Percentiles rank a stretch among this genome's conserved stretches.
Evolutionary conservation across 2,329 filamentous ascomycete species (phyloP).

Genomic region (Colletotrichum destructivum): DNA sequence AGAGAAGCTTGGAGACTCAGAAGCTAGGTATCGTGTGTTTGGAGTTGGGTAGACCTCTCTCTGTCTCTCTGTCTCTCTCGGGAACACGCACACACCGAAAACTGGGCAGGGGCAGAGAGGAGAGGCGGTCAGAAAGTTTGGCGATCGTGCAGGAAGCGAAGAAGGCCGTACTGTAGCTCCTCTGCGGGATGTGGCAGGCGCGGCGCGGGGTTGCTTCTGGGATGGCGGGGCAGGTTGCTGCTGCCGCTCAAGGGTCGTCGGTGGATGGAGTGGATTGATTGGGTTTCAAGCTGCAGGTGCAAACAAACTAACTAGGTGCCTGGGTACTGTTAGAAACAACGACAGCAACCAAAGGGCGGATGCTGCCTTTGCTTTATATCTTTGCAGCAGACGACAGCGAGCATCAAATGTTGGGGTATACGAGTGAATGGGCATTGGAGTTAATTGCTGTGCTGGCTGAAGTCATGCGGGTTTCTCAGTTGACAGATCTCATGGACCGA

Average conservation of each 20-base stretch:
- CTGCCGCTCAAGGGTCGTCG: conserved; percentile 22
- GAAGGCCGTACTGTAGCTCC: conserved; percentile 20
- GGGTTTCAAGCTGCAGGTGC: conserved; percentile 11
- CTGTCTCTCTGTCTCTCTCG: no score
- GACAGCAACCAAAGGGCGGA: neutral
- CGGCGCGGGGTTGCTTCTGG: conserved; percentile 36
- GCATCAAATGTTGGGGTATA: neutral
- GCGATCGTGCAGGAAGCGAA: conserved; percentile 13
- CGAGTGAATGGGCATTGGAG: neutral
- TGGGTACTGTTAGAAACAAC: neutral
- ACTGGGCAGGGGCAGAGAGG: neutral
- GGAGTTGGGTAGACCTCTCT: neutral
- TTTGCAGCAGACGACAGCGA: neutral
- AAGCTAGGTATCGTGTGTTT: neutral
- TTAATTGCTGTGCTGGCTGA: neutral
- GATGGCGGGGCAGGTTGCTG: conserved; percentile 37
- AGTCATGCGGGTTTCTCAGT: no score
- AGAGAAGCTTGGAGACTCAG: no score
- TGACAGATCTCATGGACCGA: conserved; percentile 24
- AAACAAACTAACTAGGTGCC: neutral
- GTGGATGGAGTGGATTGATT: neutral
- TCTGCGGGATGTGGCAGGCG: conserved; percentile 35
- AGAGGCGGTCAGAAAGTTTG: conserved; percentile 9
- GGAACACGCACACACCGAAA: neutral
- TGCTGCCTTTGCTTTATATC: conserved; percentile 13